phyloP scores from a whole-genome alignment of 2,329 filamentous ascomycete genomes.

The Fusarium keratoplasticum region DNA sequence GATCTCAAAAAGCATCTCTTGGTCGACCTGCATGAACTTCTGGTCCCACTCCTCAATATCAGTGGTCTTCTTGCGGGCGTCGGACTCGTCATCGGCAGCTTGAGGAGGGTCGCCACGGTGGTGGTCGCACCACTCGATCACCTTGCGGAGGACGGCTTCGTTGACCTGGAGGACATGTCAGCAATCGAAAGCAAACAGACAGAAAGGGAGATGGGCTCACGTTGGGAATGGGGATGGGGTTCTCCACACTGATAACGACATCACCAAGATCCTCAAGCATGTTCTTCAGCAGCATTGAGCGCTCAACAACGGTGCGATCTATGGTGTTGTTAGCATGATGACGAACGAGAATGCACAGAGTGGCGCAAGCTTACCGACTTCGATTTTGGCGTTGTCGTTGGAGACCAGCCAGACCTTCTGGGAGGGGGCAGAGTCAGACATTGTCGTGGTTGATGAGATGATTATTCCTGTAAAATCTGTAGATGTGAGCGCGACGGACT shows the following conservation, averaged over 20 bases:
- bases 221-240: slow-evolving; percentile 90
- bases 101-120: slow-evolving; percentile 91
- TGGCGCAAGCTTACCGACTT: slow-evolving; percentile 56
- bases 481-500: slow-evolving; percentile 14
- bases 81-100: slow-evolving; percentile 87
- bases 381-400: slow-evolving; percentile 62
- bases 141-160: slow-evolving; percentile 92
- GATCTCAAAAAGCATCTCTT: slow-evolving; percentile 99
- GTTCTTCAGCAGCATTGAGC: slow-evolving; percentile 97
- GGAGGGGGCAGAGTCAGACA: slow-evolving; percentile 50
- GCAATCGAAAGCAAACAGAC: slow-evolving; percentile 15
- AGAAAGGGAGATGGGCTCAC: slow-evolving; percentile 56
- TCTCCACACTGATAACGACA: slow-evolving; percentile 60
- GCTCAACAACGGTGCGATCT: slow-evolving; percentile 89
- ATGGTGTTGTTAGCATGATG: slow-evolving; percentile 27
- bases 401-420: slow-evolving; percentile 62
- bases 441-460: slow-evolving; percentile 40
- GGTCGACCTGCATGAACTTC: slow-evolving; percentile 99
- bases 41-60: slow-evolving; percentile 99
- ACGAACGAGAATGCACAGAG: slow-evolving; percentile 17
- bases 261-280: slow-evolving; percentile 94
- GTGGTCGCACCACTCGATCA: slow-evolving; percentile 97
- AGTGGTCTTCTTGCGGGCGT: slow-evolving; percentile 97
- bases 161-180: slow-evolving; percentile 73
- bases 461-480: slow-evolving; percentile 2